A percentile compares a stretch with the other conserved stretches of the same genome.
Evolutionary conservation across 768 basidiomycete species (phyloP).

Genomic region (Paxillus rubicundulus): DNA sequence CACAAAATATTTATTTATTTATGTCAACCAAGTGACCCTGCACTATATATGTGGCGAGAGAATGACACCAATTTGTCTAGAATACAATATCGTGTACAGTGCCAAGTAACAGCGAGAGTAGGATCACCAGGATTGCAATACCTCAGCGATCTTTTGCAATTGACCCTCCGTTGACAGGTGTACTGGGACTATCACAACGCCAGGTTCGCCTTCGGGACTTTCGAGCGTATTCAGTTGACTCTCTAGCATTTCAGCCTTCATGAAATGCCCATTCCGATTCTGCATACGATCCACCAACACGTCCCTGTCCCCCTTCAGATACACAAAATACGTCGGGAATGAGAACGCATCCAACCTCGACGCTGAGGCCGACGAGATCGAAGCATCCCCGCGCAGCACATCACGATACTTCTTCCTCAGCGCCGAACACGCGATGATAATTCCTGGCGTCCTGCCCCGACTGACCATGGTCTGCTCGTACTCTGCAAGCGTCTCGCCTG

Average conservation of each 20-base stretch:
- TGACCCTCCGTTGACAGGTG: slow-evolving; percentile 56
- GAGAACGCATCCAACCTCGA: neutral
- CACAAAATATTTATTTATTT: too few relatives aligned
- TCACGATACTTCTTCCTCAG: slow-evolving; percentile 81
- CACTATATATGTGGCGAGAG: too few relatives aligned
- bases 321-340: slow-evolving; percentile 77
- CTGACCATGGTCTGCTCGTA: neutral
- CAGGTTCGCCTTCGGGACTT: slow-evolving; percentile 62
- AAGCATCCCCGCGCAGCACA: slow-evolving; percentile 56
- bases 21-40: too few relatives aligned
- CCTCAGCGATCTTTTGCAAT: slow-evolving; percentile 37
- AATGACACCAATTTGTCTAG: too few relatives aligned
- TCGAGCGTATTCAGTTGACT: slow-evolving; percentile 75
- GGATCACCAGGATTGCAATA: neutral
- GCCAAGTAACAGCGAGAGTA: too few relatives aligned
- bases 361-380: neutral
- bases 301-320: slow-evolving; percentile 59
- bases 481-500: slow-evolving; percentile 1
- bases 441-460: slow-evolving; percentile 38
- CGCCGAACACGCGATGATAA: slow-evolving; percentile 87
- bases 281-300: slow-evolving; percentile 62
- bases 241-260: slow-evolving; percentile 80
- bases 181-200: slow-evolving; percentile 61
- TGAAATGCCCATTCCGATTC: slow-evolving; percentile 70
- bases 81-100: too few relatives aligned